Percentiles rank a stretch among this genome's conserved stretches.
Evolutionary conservation across 345 rosid genomes (phyloP).

Genomic region (Noccaea bulbosa): DNA sequence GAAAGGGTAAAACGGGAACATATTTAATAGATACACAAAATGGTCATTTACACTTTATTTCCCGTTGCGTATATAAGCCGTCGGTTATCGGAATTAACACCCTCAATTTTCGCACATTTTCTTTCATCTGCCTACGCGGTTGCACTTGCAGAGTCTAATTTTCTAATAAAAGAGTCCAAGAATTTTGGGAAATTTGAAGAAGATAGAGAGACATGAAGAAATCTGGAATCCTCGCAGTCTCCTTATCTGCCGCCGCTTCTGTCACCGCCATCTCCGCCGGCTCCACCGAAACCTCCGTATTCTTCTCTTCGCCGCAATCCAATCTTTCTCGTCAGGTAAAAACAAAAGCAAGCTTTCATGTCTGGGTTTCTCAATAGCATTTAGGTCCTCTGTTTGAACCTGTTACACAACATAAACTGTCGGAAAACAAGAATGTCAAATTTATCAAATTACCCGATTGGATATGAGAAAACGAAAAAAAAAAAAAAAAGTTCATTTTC

Average conservation of each 20-base stretch:
- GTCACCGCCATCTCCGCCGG: conserved; percentile 49
- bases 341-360: neutral
- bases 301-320: conserved; percentile 49
- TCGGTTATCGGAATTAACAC: conserved; percentile 14
- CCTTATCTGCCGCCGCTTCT: conserved; percentile 57
- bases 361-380: conserved; percentile 1
- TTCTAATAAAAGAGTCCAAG: neutral
- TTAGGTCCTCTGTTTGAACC: conserved; percentile 19
- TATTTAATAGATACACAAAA: neutral
- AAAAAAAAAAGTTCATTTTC: neutral
- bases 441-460: neutral
- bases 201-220: conserved; percentile 52
- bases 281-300: conserved; percentile 53
- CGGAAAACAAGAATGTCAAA: neutral
- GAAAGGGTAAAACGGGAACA: conserved; percentile 32
- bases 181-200: conserved; percentile 6
- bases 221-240: conserved; percentile 56
- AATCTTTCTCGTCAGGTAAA: conserved; percentile 54
- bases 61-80: conserved; percentile 41
- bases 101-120: conserved; percentile 16
- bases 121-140: conserved; percentile 36
- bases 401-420: neutral
- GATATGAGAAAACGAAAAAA: neutral
- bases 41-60: neutral
- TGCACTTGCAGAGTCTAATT: conserved; percentile 25